Percentiles rank a stretch among this genome's conserved stretches.
These are phyloP conservation scores for Choanephora cucurbitarum DNA, from an alignment of 371 early-diverging fungal species.

Conservation along the genomic window DNA sequence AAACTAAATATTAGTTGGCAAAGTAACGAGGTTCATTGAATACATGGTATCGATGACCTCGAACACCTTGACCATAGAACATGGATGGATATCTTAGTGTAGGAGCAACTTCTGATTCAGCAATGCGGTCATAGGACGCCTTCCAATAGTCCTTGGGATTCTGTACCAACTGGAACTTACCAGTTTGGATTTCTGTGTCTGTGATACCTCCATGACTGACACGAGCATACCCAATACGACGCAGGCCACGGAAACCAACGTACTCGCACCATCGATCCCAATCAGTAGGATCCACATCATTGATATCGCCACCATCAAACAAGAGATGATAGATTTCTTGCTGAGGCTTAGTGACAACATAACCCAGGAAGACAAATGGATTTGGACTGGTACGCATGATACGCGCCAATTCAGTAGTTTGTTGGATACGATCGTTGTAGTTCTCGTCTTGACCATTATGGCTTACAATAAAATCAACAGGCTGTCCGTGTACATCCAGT, in stretches of 20 bases:
- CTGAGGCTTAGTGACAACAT: slow-evolving; percentile 80
- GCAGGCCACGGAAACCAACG: slow-evolving; percentile 77
- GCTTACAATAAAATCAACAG: slow-evolving; percentile 81
- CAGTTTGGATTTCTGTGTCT: slow-evolving; percentile 86
- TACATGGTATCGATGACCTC: slow-evolving; percentile 79
- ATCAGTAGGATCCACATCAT: slow-evolving; percentile 79
- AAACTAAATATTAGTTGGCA: slow-evolving; percentile 20
- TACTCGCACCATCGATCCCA: slow-evolving; percentile 88
- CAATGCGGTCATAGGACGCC: slow-evolving; percentile 58
- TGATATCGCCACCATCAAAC: slow-evolving; percentile 68
- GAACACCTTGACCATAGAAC: slow-evolving; percentile 71
- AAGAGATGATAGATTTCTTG: slow-evolving; percentile 65
- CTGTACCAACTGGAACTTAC: slow-evolving; percentile 74
- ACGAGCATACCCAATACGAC: slow-evolving; percentile 77
- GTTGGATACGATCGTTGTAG: slow-evolving; percentile 72
- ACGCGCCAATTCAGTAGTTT: slow-evolving; percentile 78
- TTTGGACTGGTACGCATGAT: slow-evolving; percentile 74
- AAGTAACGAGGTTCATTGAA: slow-evolving; percentile 78
- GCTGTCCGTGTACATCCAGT: slow-evolving; percentile 77
- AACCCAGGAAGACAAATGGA: slow-evolving; percentile 82
- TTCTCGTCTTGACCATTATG: slow-evolving; percentile 89
- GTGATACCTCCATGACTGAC: slow-evolving; percentile 80
- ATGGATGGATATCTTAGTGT: slow-evolving; percentile 68
- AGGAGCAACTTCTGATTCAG: slow-evolving; percentile 55
- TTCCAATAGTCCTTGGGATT: slow-evolving; percentile 52